Conservation (phyloP, 768 basidiomycete genomes). For the Polyporus arcularius region DNA sequence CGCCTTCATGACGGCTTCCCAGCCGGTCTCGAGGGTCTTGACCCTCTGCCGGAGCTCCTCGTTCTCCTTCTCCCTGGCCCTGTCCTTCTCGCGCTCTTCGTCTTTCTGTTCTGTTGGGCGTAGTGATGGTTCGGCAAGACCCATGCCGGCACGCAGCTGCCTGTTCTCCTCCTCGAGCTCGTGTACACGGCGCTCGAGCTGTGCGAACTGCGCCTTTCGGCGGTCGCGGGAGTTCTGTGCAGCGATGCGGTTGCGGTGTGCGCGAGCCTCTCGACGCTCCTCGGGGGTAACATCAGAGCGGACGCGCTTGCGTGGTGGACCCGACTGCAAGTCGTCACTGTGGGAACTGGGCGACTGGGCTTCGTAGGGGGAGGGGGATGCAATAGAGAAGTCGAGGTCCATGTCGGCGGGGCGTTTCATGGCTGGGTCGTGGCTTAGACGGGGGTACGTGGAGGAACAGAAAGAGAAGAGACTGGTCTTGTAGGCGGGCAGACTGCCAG, state of each 20-base stretch:
- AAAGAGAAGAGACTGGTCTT: constrained; percentile 26
- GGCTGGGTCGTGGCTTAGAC: constrained; percentile 18
- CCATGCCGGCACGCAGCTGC: constrained; percentile 58
- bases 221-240: constrained; percentile 92
- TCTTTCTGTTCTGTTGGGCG: constrained; percentile 27
- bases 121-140: constrained; percentile 22
- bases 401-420: constrained; percentile 33
- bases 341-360: constrained; percentile 24
- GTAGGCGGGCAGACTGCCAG: constrained; percentile 27
- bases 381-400: constrained; percentile 23
- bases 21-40: constrained; percentile 76
- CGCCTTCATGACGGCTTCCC: constrained; percentile 79
- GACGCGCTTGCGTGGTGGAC: constrained; percentile 71
- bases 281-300: constrained; percentile 66
- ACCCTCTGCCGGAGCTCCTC: constrained; percentile 75
- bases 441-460: constrained; percentile 22
- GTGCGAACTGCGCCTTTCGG: constrained; percentile 86
- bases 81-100: constrained; percentile 39
- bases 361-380: constrained; percentile 21
- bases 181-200: constrained; percentile 90
- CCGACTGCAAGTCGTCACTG: constrained; percentile 15
- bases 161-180: constrained; percentile 87
- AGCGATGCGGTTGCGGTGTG: constrained; percentile 90
- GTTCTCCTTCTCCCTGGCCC: constrained; percentile 63
- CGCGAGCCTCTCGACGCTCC: constrained; percentile 84